Evolutionary conservation across 306 rosid species (phyloP).

Genomic region (Cucumis cinereus): DNA sequence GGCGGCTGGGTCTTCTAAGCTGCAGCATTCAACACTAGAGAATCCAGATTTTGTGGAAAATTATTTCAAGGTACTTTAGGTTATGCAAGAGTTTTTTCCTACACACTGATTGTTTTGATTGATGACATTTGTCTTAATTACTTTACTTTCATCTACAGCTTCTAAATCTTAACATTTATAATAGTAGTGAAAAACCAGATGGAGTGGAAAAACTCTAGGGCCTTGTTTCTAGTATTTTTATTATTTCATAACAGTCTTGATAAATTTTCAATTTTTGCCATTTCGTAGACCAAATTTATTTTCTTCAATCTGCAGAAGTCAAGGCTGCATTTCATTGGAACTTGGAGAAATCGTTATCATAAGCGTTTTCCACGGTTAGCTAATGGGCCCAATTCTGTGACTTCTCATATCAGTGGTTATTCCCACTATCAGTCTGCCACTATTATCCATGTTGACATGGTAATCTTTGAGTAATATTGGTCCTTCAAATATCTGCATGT

Average conservation of each 20-base stretch:
- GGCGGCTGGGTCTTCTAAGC: slow-evolving; percentile 32
- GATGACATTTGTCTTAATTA: not conserved
- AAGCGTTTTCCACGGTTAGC: slow-evolving; percentile 45
- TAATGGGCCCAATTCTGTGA: slow-evolving; percentile 23
- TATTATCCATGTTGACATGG: slow-evolving; percentile 86
- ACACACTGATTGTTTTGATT: not conserved
- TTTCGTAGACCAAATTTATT: slow-evolving; percentile 16
- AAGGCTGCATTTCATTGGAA: slow-evolving; percentile 87
- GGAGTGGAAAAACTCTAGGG: not conserved
- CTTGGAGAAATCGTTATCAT: slow-evolving; percentile 85
- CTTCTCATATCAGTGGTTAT: slow-evolving; percentile 15
- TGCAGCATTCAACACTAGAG: slow-evolving; percentile 49
- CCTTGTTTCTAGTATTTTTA: not conserved
- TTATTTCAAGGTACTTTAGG: slow-evolving; percentile 69
- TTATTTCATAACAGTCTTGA: not conserved
- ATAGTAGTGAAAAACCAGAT: not conserved
- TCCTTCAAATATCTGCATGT: not conserved
- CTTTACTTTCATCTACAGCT: not conserved
- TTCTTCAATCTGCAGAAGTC: slow-evolving; percentile 70
- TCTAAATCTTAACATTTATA: not conserved
- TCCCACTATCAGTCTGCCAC: slow-evolving; percentile 20
- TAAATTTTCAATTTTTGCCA: not conserved
- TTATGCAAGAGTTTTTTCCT: not conserved
- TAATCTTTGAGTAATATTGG: slow-evolving; percentile 14
- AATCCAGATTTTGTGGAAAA: slow-evolving; percentile 86